Base-by-base conservation (phyloP, 441 rosid species). In the Gossypium schwendimanii region DNA sequence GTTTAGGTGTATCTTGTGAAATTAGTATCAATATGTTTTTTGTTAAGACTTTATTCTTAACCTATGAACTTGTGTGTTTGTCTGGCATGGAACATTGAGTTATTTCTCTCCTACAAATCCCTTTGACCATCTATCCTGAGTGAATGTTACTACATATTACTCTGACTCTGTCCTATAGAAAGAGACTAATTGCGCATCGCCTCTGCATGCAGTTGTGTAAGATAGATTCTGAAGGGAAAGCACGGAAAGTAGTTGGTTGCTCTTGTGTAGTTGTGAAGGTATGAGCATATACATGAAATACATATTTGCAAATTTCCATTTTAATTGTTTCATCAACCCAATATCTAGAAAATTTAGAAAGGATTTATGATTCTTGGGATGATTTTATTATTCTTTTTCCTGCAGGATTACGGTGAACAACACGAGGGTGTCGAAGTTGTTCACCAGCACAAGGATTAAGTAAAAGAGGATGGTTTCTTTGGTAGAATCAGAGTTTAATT, bases 251-350 rank as follows among this genome's bases (percentile, higher is more conserved):
- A 64, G 87, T 84, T 60, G 87, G 87, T 10, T 81, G 84, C 80
- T 77, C 83, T 5, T 84, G 87, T n/a, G 64, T 84, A 7, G 87
- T 81, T n/a, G 83, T 84, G 39, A 83, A 81, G 81, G 84, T 81
- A 75, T 3, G 33, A 54, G 11, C 24, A 17, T 4, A 31, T 28
- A 11, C 58, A 24, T 23, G n/a, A 6, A 67, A 3, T 26, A 3
- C 24, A 28, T n/a, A 1, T 3, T 21, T 28, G 50, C 33, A 31
- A 45, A 6, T 6, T 31, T 53, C 1, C 3, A 17, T 45, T 31
- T 26, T 53, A 31, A 31, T n/a, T 24, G 4, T 23, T 44, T 57
- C 6, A 28, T 53, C 9, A 41, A n/a, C 45, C 41, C 20, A 0
- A 14, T 8, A n/a, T 23, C 11, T n/a, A 17, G 49, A 63, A 36